These are phyloP conservation scores for Ustilago tritici DNA, from an alignment of 1,284 basidiomycete genomes.

Conservation along the genomic window DNA sequence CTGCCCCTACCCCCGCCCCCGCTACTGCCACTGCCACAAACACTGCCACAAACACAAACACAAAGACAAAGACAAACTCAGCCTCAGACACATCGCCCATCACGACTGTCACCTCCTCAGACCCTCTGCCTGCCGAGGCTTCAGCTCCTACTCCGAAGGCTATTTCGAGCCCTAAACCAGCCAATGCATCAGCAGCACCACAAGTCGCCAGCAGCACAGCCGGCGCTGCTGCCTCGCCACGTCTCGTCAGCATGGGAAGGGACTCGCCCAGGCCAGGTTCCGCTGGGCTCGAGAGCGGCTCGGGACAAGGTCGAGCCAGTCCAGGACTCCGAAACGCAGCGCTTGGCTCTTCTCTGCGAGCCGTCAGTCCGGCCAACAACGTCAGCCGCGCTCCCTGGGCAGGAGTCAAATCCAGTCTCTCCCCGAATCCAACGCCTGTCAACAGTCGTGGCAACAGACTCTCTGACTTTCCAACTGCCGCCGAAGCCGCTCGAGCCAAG, in stretches of 20 bases:
- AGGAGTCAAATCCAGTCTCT: constrained; percentile 40
- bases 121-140: constrained; percentile 38
- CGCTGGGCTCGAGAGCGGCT: constrained; percentile 40
- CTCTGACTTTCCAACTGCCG: constrained; percentile 67
- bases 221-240: constrained; percentile 45
- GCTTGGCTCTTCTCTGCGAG: constrained; percentile 40
- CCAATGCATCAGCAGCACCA: constrained; percentile 14
- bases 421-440: constrained; percentile 23
- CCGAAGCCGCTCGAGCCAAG: constrained; percentile 62
- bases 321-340: constrained; percentile 55
- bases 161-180: constrained; percentile 28
- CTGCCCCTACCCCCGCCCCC: constrained; percentile 4
- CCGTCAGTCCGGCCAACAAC: constrained; percentile 39
- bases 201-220: constrained; percentile 10
- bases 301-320: constrained; percentile 41
- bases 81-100: constrained; percentile 11
- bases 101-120: constrained; percentile 6
- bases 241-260: constrained; percentile 53
- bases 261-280: constrained; percentile 47
- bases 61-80: neutral
- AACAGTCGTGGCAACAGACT: constrained; percentile 23
- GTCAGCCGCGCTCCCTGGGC: constrained; percentile 59
- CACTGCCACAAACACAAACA: neutral
- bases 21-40: constrained; percentile 10
- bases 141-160: constrained; percentile 31